These are phyloP conservation scores for Penicillium sp. DNA, from an alignment of 2,329 filamentous ascomycete genomes.

Conservation along the genomic window DNA sequence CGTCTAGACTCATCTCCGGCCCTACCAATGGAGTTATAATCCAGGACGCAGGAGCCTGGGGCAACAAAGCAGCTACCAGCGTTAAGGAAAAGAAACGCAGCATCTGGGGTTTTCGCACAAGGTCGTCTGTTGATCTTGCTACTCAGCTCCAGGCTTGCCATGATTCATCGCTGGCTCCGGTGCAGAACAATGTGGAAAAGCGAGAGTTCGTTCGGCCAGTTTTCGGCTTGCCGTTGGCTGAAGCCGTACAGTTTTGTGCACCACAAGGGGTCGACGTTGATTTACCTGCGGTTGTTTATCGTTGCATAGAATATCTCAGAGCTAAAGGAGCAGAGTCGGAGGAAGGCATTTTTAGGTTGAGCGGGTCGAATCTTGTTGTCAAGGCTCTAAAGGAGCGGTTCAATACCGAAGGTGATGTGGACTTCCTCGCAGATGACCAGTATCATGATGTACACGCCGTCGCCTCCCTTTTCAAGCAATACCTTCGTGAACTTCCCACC, in stretches of 20 bases:
- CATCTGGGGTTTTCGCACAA: constrained; percentile 57
- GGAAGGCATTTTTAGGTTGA: constrained; percentile 92
- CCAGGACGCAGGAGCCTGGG: constrained; percentile 73
- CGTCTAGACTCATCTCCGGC: constrained; percentile 59
- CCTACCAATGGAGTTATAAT: constrained; percentile 82
- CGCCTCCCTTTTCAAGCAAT: constrained; percentile 85
- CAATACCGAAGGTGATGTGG: constrained; percentile 83
- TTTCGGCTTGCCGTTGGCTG: constrained; percentile 75
- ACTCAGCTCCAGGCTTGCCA: no score
- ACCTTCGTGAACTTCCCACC: constrained; percentile 80
- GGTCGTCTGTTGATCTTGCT: constrained; percentile 59
- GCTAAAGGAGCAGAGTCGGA: constrained; percentile 71
- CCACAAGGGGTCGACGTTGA: constrained; percentile 63
- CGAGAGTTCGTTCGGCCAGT: constrained; percentile 57
- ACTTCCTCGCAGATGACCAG: constrained; percentile 65
- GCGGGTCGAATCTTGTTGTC: constrained; percentile 89
- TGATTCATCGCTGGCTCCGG: constrained; percentile 26
- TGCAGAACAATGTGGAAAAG: constrained; percentile 36
- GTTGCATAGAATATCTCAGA: constrained; percentile 86
- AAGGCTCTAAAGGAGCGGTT: constrained; percentile 85
- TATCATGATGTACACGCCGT: constrained; percentile 95
- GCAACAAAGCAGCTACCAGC: constrained; percentile 61
- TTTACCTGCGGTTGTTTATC: constrained; percentile 85
- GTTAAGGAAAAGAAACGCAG: constrained; percentile 74
- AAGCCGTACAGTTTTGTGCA: constrained; percentile 73